These are phyloP conservation scores for Dichotomocladium elegans DNA, from an alignment of 371 early-diverging fungal species.

Conservation along the genomic window DNA sequence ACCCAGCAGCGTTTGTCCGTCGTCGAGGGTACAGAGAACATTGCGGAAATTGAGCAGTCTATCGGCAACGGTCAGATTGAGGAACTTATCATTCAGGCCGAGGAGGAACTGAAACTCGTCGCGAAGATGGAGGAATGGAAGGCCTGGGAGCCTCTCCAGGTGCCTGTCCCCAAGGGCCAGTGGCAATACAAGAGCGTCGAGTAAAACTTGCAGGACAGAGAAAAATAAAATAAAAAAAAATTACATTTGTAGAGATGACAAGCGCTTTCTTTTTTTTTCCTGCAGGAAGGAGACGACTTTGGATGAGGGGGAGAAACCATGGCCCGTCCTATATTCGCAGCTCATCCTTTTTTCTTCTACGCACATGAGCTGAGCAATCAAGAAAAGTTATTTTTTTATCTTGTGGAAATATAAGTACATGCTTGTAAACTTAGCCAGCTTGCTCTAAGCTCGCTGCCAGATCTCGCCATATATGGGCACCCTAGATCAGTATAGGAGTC, in stretches of 20 bases:
- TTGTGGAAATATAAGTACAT: too few species aligned
- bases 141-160: constrained; percentile 79
- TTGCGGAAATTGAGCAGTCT: constrained; percentile 71
- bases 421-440: too few species aligned
- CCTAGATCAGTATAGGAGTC: constrained; percentile 25
- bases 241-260: neutral
- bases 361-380: neutral
- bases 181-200: constrained; percentile 65
- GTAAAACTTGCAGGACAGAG: constrained; percentile 16
- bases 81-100: constrained; percentile 84
- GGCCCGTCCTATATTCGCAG: too few species aligned
- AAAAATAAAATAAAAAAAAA: too few species aligned
- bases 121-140: constrained; percentile 86
- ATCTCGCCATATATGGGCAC: constrained; percentile 63
- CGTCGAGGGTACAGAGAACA: constrained; percentile 69
- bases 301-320: too few species aligned
- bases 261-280: neutral
- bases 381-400: neutral
- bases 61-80: constrained; percentile 87
- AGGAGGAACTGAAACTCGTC: constrained; percentile 80
- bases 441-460: constrained; percentile 59
- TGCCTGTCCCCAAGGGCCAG: constrained; percentile 75
- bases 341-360: too few species aligned
- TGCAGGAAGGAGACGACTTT: neutral
- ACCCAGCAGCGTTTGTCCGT: constrained; percentile 72